Evolutionary conservation across 352 stramenopile genomes (phyloP), one percentile per base, ranked within the genome.

Genomic region (Phytopythium ostracodes): DNA sequence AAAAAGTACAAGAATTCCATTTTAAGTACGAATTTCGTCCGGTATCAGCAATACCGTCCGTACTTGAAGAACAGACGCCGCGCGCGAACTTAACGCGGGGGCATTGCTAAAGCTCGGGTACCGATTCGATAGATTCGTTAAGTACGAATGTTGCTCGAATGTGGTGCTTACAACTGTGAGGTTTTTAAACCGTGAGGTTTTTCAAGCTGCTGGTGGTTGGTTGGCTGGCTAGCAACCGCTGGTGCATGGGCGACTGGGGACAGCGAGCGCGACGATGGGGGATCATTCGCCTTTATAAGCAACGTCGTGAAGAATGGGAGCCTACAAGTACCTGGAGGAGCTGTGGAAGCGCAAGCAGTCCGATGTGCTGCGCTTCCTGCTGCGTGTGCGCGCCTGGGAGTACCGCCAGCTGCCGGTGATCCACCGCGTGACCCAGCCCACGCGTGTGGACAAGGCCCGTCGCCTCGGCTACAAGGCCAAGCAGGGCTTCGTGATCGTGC

Each of bases 261-360:
- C 55, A 65, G 65, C 49, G 38, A 49, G 47, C 43, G 27, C 5
- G 52, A 53, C 52, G 33, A 4, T 25, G 33, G 24, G 35, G 10
- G 22, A 10, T 55, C 68, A 76, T 76, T 76, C 59, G 65, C 68
- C 66, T 70, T 70, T 74, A 69, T 54, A 71, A 76, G 72, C 71
- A 84, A 84, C 76, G 72, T 75, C 66, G 66, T 63, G 63, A 81
- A 82, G 66, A 69, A 99, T 99, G 98, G 97, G 97, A 90, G 97
- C 96, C 63, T 99, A 99, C 96, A 99, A 99, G 89, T 99, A 99
- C 81, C 89, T 99, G 75, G 96, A 99, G 84, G 98, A 99, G 86
- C 75, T 99, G 44, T 99, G 97, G 97, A 98, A 98, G 88, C 98
- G 98, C 75, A 99, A 99, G 96, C 98, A 99, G 87, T 98, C 91